Conservation (phyloP, 768 basidiomycete species). For the Infundibulicybe gibba region DNA sequence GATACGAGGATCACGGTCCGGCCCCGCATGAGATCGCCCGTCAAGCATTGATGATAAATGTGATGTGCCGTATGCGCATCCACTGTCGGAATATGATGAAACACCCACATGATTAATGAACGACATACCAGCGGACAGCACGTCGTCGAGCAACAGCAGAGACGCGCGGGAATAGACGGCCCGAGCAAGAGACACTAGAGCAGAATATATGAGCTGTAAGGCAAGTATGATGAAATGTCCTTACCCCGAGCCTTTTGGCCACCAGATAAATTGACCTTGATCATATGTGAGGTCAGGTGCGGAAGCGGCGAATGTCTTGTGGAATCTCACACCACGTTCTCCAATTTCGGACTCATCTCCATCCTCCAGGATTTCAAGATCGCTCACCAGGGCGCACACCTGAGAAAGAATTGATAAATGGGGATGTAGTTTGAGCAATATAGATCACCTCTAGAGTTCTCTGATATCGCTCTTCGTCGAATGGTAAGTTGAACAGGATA, state of each 20-base stretch:
- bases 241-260: constrained; percentile 68
- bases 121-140: constrained; percentile 47
- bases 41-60: constrained; percentile 78
- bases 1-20: constrained; percentile 92
- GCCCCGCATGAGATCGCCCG: constrained; percentile 75
- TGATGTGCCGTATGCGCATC: constrained; percentile 94
- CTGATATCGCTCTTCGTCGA: constrained; percentile 66
- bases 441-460: constrained; percentile 70
- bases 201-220: constrained; percentile 1
- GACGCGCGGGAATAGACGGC: constrained; percentile 90
- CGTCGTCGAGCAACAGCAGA: constrained; percentile 81
- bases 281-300: not conserved
- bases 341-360: constrained; percentile 88
- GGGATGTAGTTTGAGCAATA: constrained; percentile 14
- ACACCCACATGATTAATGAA: not conserved
- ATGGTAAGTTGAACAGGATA: constrained; percentile 74
- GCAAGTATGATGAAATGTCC: constrained; percentile 16
- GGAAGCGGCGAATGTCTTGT: constrained; percentile 4
- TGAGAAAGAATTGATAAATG: constrained; percentile 22
- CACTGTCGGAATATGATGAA: constrained; percentile 36
- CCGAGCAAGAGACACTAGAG: constrained; percentile 69
- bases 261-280: constrained; percentile 48
- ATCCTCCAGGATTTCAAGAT: constrained; percentile 82
- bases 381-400: constrained; percentile 66
- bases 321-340: constrained; percentile 64